Conservation (phyloP, 2,329 filamentous ascomycete species). For the Venturia asperata region DNA sequence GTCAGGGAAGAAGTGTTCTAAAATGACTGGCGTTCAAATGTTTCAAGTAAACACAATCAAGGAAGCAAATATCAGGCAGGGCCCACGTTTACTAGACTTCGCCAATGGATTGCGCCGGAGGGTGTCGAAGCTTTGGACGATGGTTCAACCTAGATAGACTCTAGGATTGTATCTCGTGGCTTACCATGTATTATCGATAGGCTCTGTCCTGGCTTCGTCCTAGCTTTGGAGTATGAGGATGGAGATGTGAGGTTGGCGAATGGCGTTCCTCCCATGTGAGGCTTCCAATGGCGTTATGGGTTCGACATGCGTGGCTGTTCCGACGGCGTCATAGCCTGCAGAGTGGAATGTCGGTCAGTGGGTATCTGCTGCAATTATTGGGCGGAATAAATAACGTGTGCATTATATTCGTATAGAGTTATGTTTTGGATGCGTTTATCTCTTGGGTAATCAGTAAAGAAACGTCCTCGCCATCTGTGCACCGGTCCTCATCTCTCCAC, state of each 20-base stretch:
- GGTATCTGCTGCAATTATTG: neutral
- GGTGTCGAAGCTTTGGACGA: neutral
- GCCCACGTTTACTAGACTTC: neutral
- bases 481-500: no score
- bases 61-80: neutral
- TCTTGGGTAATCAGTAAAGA: neutral
- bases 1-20: neutral
- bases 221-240: neutral
- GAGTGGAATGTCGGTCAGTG: conserved; percentile 4
- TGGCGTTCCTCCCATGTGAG: neutral
- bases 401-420: neutral
- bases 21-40: neutral
- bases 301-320: neutral
- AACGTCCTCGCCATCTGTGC: neutral
- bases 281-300: neutral
- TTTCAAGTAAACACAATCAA: neutral
- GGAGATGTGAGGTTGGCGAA: neutral
- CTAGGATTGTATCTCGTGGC: neutral
- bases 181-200: neutral
- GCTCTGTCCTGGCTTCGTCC: neutral
- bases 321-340: neutral
- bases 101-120: neutral
- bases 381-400: neutral
- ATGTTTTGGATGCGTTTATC: neutral
- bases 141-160: neutral